These are phyloP conservation scores for Pichia occidentalis DNA, from an alignment of 805 yeast species.

Conservation along the genomic window DNA sequence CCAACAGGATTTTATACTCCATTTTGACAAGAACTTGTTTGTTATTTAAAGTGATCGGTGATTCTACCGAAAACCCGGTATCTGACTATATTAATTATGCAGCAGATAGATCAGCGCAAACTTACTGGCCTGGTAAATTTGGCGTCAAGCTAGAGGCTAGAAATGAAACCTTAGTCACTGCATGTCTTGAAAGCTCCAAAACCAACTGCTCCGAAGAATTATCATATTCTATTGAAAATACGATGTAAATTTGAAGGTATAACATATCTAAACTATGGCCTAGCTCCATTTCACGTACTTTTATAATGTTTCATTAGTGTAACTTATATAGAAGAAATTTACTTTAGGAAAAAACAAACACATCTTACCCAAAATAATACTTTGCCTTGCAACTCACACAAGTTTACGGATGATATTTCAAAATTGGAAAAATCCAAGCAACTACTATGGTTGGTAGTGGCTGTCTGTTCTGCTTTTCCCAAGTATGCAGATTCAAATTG, in stretches of 20 bases:
- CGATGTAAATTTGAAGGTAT: conserved; percentile 2
- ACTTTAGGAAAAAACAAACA: no score
- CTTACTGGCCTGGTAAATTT: conserved; percentile 20
- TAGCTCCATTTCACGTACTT: no score
- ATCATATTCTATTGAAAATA: conserved; percentile 18
- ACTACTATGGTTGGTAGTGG: no score
- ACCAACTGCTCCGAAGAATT: conserved; percentile 9
- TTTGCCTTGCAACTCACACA: no score
- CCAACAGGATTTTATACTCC: conserved; percentile 17
- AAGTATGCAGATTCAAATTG: no score
- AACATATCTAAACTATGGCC: no score
- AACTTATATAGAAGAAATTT: no score
- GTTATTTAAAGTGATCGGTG: conserved; percentile 13
- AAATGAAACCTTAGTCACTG: conserved; percentile 5
- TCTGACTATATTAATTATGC: conserved; percentile 19
- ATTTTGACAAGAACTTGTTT: conserved; percentile 17
- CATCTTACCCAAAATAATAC: no score
- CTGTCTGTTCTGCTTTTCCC: no score
- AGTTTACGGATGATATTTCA: no score
- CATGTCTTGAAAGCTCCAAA: conserved; percentile 12
- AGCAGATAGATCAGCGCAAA: conserved; percentile 19
- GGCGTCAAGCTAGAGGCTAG: conserved; percentile 15
- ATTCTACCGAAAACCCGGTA: conserved; percentile 9
- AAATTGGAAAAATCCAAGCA: no score
- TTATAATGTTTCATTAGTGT: no score